A percentile compares a stretch with the other conserved stretches of the same genome.
These are phyloP conservation scores for Nakataea oryzae DNA, from an alignment of 2,329 filamentous ascomycete genomes.

Conservation along the genomic window DNA sequence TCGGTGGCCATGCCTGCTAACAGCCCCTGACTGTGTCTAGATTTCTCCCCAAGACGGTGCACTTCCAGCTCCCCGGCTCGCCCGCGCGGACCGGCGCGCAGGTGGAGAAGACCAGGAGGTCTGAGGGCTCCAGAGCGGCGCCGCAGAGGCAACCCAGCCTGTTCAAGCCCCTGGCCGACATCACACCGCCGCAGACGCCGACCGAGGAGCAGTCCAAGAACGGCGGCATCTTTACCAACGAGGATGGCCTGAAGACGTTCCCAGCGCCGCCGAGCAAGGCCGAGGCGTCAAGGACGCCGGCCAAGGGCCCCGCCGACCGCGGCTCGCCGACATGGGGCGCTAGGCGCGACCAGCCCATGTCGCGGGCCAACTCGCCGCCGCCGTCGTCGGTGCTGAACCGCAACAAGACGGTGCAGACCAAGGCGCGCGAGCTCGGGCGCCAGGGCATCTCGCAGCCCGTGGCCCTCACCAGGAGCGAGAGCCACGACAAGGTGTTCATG, in stretches of 20 bases:
- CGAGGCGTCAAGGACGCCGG: constrained; percentile 27
- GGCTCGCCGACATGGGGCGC: constrained; percentile 70
- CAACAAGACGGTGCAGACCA: constrained; percentile 38
- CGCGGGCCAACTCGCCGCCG: constrained; percentile 62
- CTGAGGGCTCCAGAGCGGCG: constrained; percentile 13
- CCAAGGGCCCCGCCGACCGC: constrained; percentile 53
- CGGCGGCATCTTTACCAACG: constrained; percentile 43
- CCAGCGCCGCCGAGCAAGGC: constrained; percentile 22
- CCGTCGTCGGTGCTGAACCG: constrained; percentile 68
- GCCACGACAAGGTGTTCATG: constrained; percentile 61
- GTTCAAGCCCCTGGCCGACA: constrained; percentile 35
- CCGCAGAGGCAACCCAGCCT: constrained; percentile 38
- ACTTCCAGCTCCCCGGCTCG: constrained; percentile 63
- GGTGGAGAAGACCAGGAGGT: constrained; percentile 10
- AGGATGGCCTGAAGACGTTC: constrained; percentile 47
- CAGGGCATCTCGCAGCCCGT: constrained; percentile 48
- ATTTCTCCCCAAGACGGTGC: constrained; percentile 84
- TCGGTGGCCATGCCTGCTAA: constrained; percentile 1
- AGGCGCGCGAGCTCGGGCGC: constrained; percentile 46
- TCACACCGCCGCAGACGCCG: constrained; percentile 46
- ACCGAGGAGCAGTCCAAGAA: constrained; percentile 29
- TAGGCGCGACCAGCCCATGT: constrained; percentile 67
- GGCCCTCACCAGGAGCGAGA: constrained; percentile 43
- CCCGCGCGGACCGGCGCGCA: constrained; percentile 21
- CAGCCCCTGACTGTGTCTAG: constrained; percentile 29